Conservation (phyloP, 1,284 basidiomycete genomes). For the Ganoderma sinense region DNA sequence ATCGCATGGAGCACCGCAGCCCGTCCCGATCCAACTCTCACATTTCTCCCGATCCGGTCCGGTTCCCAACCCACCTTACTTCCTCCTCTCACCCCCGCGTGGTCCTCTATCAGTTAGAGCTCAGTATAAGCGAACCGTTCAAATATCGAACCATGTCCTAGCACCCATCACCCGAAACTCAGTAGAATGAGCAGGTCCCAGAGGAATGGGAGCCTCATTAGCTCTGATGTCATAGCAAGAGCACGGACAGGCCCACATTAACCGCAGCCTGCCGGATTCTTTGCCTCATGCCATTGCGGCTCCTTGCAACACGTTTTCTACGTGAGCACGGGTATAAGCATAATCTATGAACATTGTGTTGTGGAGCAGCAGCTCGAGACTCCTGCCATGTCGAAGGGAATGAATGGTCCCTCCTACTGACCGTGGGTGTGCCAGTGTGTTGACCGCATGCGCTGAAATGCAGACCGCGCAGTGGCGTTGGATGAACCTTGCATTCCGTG, state of each 20-base stretch:
- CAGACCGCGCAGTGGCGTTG: neutral
- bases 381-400: neutral
- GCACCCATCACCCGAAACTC: neutral
- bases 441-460: neutral
- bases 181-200: neutral
- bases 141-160: neutral
- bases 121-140: neutral
- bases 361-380: neutral
- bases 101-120: neutral
- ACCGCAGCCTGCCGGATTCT: neutral
- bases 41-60: constrained; percentile 4
- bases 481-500: neutral
- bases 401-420: neutral
- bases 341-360: neutral
- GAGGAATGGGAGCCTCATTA: neutral
- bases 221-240: neutral
- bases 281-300: neutral
- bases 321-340: neutral
- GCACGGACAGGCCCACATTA: neutral
- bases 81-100: neutral
- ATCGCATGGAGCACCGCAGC: constrained; percentile 1
- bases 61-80: neutral
- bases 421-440: no score
- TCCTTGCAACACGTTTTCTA: neutral
- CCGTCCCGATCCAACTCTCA: neutral